Percentiles rank a stretch among this genome's conserved stretches.
Evolutionary conservation across 192 early-diverging fungal species (phyloP).

Genomic region (Backusella sp.): DNA sequence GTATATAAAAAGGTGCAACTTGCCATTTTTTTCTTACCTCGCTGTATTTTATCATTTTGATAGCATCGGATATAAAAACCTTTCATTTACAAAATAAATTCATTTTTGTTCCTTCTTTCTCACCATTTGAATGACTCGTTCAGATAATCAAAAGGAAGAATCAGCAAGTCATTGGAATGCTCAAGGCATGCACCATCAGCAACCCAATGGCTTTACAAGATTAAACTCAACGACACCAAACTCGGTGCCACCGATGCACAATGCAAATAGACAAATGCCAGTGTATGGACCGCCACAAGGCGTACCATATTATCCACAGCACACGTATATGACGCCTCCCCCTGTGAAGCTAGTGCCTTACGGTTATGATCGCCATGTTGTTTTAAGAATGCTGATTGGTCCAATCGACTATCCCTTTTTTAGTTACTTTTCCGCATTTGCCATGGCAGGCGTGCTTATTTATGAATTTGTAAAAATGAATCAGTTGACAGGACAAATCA

Average conservation of each 20-base stretch:
- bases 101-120: not conserved
- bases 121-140: not conserved
- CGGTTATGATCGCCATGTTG: not conserved
- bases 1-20: too few species aligned
- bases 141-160: not conserved
- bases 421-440: constrained; percentile 42
- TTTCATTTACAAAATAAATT: too few species aligned
- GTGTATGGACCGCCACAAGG: not conserved
- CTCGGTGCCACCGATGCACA: not conserved
- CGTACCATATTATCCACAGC: not conserved
- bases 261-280: not conserved
- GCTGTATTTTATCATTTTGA: too few species aligned
- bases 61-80: too few species aligned
- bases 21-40: too few species aligned
- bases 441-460: constrained; percentile 48
- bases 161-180: not conserved
- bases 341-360: not conserved
- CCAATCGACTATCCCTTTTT: constrained; percentile 44
- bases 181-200: not conserved
- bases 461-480: constrained; percentile 57
- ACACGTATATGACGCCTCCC: not conserved
- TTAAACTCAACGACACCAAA: not conserved
- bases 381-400: constrained; percentile 14
- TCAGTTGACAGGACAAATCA: constrained; percentile 56
- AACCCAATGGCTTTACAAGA: not conserved